Conservation (phyloP, 1,139 yeast species). For the Pichia sp. region DNA sequence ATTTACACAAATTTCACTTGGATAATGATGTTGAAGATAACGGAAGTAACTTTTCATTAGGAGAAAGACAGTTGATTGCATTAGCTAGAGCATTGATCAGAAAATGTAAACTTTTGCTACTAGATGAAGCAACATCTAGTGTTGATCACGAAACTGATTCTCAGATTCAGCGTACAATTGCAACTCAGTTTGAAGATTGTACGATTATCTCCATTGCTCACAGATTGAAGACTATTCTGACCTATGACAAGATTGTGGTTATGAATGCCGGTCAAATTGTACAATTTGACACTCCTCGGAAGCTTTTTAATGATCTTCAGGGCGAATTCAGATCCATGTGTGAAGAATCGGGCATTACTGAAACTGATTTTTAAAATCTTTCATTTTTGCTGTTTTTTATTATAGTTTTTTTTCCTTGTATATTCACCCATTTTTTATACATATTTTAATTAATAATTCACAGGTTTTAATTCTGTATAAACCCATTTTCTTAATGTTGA, state of each 20-base stretch:
- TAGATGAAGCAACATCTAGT: constrained; percentile 85
- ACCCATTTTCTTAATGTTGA: no score
- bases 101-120: constrained; percentile 53
- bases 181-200: constrained; percentile 51
- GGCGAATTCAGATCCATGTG: background rate
- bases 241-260: constrained; percentile 64
- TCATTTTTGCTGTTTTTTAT: no score
- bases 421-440: no score
- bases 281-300: constrained; percentile 61
- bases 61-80: constrained; percentile 72
- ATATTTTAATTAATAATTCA: no score
- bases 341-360: background rate
- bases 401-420: no score
- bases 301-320: constrained; percentile 20
- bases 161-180: constrained; percentile 65
- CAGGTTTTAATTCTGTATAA: no score
- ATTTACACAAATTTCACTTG: constrained; percentile 25
- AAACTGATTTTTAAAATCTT: background rate
- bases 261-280: constrained; percentile 59
- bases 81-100: constrained; percentile 64
- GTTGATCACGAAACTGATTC: constrained; percentile 76
- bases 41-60: constrained; percentile 67
- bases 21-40: constrained; percentile 49
- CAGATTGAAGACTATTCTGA: constrained; percentile 74
- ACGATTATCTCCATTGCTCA: constrained; percentile 81